A percentile compares a stretch with the other conserved stretches of the same genome.
phyloP scores from a whole-genome alignment of 139 green algal genomes.

The Medakamo hakoo region DNA sequence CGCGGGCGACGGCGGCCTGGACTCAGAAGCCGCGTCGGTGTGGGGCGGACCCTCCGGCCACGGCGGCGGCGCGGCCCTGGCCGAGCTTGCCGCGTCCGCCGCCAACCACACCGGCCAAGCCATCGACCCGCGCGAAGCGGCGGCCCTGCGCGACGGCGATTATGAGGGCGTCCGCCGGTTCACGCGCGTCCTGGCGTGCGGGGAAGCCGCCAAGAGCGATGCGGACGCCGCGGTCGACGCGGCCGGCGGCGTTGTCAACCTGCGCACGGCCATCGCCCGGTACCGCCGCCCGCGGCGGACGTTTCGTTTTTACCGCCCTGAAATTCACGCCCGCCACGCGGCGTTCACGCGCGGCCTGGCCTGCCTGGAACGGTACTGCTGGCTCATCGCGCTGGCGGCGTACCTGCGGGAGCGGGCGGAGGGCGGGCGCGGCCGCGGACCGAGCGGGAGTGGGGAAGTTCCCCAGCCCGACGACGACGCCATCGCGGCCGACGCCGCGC shows the following conservation, averaged over 20 bases:
- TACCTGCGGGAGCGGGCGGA: slow-evolving; percentile 47
- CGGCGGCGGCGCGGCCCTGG: slow-evolving; percentile 11
- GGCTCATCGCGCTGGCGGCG: slow-evolving; percentile 69
- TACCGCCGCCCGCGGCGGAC: slow-evolving; percentile 39
- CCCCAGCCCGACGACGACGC: too few species aligned
- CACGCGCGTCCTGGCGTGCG: slow-evolving; percentile 46
- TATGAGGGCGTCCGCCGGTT: slow-evolving; percentile 72
- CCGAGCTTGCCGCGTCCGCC: background rate
- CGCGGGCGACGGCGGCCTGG: slow-evolving; percentile 1
- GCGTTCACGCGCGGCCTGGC: slow-evolving; percentile 65
- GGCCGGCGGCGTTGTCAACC: slow-evolving; percentile 55
- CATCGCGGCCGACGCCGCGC: too few species aligned
- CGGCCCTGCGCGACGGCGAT: slow-evolving; percentile 38
- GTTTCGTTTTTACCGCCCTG: slow-evolving; percentile 19
- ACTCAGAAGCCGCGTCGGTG: slow-evolving; percentile 8
- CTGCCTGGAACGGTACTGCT: slow-evolving; percentile 85
- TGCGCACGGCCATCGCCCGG: slow-evolving; percentile 70
- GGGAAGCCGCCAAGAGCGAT: slow-evolving; percentile 26
- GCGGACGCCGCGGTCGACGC: slow-evolving; percentile 43
- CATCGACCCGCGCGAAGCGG: slow-evolving; percentile 13
- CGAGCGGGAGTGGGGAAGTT: too few species aligned
- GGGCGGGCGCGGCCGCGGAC: slow-evolving; percentile 4
- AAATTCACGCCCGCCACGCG: slow-evolving; percentile 41
- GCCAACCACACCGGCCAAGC: background rate
- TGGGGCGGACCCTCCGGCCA: background rate